Evolutionary conservation across 331 rosid species (phyloP), one percentile per base, ranked within the genome.

Genomic region (Acacia pycnantha): DNA sequence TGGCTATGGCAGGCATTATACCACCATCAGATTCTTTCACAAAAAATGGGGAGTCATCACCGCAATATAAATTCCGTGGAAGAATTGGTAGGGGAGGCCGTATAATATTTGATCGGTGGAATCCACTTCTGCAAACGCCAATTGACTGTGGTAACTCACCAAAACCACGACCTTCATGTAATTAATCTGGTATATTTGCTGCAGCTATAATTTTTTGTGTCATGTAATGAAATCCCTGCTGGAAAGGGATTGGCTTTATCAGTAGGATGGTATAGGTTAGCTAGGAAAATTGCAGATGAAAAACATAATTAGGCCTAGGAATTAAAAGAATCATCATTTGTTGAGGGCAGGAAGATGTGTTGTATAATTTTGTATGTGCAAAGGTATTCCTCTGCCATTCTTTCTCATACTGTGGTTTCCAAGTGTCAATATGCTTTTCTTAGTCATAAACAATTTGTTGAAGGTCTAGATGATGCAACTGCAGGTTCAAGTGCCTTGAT

Each of bases 61-160:
- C 86, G 6, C 77, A 90, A 3, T 78, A 41, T 81, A 91, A 86
- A 75, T 80, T 79, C 40, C 89, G 86, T 1, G 93, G 95, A 53
- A 85, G 95, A 82, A 83, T 91, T 27, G 95, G 95, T 80, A 87
- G 93, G 15, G 95, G 95, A 22, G 95, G 95, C 70, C 86, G 93
- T 22, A 79, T 91, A 73, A 86, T 91, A 85, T 91, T 89, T 78
- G 95, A 91, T 73, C 77, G 93, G 69, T 89, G 92, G 90, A 91
- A 91, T 85, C 91, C 92, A 13, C 82, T 89, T 79, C 41, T 86
- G 93, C 95, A 88, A 26, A 83, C 89, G 11, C 87, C 88, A 18
- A 86, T 91, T 24, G 91, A 91, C 83, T 89, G 82, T 29, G 82
- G 93, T 68, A 87, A 82, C 77, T 85, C 95, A 10, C 90, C 91